Conservation (phyloP, 345 rosid species). For the Kernera saxatilis region DNA sequence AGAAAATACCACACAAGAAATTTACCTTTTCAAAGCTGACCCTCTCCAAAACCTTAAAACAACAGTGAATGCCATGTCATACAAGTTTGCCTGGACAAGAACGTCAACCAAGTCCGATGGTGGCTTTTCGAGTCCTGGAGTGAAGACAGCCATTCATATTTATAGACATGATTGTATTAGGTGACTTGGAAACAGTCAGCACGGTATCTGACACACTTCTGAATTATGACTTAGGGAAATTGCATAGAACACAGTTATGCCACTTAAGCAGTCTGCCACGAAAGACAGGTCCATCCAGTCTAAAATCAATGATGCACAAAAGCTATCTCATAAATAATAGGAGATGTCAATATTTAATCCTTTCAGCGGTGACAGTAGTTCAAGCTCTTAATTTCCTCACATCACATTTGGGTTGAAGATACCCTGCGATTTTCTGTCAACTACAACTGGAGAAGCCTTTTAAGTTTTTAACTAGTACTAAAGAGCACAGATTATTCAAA, state of each 20-base stretch:
- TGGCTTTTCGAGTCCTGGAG: constrained; percentile 44
- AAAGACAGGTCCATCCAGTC: neutral
- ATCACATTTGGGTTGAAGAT: neutral
- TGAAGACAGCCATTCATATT: constrained; percentile 15
- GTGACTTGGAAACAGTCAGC: neutral
- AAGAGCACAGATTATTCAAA: neutral
- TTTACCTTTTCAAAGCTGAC: constrained; percentile 63
- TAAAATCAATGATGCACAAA: constrained; percentile 9
- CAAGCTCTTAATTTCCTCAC: neutral
- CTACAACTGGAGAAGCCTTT: neutral
- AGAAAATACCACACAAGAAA: constrained; percentile 18
- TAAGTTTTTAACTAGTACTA: neutral
- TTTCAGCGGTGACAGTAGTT: neutral
- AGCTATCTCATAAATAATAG: neutral
- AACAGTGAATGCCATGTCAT: constrained; percentile 85
- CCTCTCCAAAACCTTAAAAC: constrained; percentile 77
- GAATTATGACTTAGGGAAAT: neutral
- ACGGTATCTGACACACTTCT: neutral
- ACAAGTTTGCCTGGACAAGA: constrained; percentile 61
- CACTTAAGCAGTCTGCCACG: constrained; percentile 5
- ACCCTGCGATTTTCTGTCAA: constrained; percentile 1
- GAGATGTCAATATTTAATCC: constrained; percentile 2
- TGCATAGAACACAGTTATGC: constrained; percentile 1
- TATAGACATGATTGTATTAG: neutral
- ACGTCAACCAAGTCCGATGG: constrained; percentile 76